These are phyloP conservation scores for Ascomycota sp. DNA, from an alignment of 2,329 filamentous ascomycete genomes.

Conservation along the genomic window DNA sequence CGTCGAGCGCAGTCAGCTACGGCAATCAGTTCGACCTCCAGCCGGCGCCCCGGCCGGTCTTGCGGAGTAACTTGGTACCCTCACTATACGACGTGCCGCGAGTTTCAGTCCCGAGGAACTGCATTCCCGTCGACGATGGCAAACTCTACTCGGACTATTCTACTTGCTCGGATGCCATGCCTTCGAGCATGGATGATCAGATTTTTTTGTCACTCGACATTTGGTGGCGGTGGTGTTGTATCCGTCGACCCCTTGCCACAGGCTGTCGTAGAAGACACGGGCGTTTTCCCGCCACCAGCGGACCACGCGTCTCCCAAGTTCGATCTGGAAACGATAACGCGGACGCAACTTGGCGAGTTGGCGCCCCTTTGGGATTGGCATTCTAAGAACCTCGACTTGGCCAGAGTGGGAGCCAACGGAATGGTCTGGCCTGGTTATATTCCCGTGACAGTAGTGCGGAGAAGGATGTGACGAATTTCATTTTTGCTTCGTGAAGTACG, in stretches of 20 bases:
- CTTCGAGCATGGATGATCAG: not conserved
- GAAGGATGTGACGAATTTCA: no score
- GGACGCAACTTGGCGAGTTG: constrained; percentile 6
- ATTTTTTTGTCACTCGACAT: constrained; percentile 1
- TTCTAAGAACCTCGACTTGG: constrained; percentile 5
- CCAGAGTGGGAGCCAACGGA: no score
- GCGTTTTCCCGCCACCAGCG: not conserved
- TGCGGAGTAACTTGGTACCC: not conserved
- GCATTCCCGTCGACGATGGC: not conserved
- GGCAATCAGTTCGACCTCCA: not conserved
- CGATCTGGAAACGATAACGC: constrained; percentile 6
- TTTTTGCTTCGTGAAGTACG: no score
- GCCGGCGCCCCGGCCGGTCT: not conserved
- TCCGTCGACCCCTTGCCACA: not conserved
- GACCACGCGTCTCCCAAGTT: constrained; percentile 3
- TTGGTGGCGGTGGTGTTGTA: not conserved
- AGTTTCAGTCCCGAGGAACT: not conserved
- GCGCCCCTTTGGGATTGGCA: constrained; percentile 8
- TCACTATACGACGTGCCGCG: not conserved
- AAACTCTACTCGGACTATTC: not conserved
- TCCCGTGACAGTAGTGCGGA: no score
- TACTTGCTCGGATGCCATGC: not conserved
- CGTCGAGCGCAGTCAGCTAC: not conserved
- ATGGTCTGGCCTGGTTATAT: no score
- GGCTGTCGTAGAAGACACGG: not conserved